Evolutionary conservation across 768 basidiomycete species (phyloP).

Genomic region (Russula sp.): DNA sequence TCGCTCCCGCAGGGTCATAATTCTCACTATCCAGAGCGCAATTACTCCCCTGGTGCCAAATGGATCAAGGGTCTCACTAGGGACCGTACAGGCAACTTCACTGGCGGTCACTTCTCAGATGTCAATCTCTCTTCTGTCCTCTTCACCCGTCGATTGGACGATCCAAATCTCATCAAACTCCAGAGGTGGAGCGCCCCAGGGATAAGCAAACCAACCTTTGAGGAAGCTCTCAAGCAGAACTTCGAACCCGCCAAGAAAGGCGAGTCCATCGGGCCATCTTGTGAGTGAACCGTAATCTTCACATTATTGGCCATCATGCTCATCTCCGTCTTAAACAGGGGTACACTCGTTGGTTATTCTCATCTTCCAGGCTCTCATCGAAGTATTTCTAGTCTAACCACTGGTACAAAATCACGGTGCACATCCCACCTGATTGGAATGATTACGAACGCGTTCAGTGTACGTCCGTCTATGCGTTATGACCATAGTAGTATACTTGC

Average conservation of each 20-base stretch:
- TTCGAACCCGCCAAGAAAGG: conserved; percentile 87
- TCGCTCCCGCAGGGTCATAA: background rate
- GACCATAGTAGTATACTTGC: background rate
- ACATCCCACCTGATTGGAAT: conserved; percentile 69
- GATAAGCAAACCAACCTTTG: conserved; percentile 76
- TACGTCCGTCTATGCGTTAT: conserved; percentile 32
- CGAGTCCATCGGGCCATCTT: conserved; percentile 87
- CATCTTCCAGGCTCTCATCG: background rate
- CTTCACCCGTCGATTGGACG: conserved; percentile 67
- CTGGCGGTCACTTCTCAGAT: conserved; percentile 73
- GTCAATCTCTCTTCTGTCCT: conserved; percentile 80
- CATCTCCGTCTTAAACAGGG: conserved; percentile 15
- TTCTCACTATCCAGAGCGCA: conserved; percentile 24
- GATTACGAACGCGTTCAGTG: conserved; percentile 88
- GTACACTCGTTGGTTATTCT: conserved; percentile 4
- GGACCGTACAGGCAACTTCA: conserved; percentile 53
- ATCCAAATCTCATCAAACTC: conserved; percentile 59
- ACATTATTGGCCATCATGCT: background rate
- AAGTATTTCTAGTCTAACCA: conserved; percentile 68
- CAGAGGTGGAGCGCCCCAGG: conserved; percentile 92
- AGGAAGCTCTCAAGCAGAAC: conserved; percentile 77
- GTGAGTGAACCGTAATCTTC: conserved; percentile 42
- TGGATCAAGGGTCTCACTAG: conserved; percentile 48
- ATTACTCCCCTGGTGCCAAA: conserved; percentile 28
- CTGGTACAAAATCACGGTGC: conserved; percentile 88